Base-by-base conservation (phyloP, 306 rosid species). In the Hippophae rhamnoides region DNA sequence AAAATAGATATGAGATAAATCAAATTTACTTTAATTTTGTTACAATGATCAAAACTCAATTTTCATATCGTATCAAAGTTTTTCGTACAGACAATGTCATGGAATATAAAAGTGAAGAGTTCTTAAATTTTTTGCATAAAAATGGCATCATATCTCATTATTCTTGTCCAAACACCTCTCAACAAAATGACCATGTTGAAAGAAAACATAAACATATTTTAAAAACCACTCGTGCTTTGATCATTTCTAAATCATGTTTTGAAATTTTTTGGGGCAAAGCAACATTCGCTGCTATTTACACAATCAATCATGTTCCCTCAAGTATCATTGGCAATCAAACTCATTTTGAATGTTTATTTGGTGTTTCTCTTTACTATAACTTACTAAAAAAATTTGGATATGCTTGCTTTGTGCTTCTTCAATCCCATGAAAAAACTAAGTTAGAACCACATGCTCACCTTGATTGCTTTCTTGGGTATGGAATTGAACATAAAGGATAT, bases 401-500 rank as follows among this genome's bases (percentile, higher is more conserved):
- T 59, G 50, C 53, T 11, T 58, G 38, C 43, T 58, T 67, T 57
- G 45, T 48, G 55, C 43, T 57, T 23, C 45, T 57, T 0, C 45
- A 10, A 2, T 45, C 58, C 40, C 46, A 38, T 40, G 58, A 67
- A 10, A 18, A 18, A 18, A 18, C 18, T 18, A 18, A 18, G 18
- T 18, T 18, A 18, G 18, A 18, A 18, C 18, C 50, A 18, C 18
- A 13, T 5, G 43, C 14, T 43, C 31, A 3, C 1, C 3, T 43
- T 3, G 49, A 31, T 50, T 58, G 64, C 8, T 58, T 67, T 41
- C 27, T 58, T 3, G 65, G 58, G 0, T 67, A 59, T 52, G 45
- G 31, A 0, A 1, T 50, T 7, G 45, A 43, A 23, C 43, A 59
- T 11, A 67, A 51, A 6, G 72, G 60, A 0, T 43, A 49, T 25